Percentiles rank a stretch among this genome's conserved stretches.
Evolutionary conservation across 371 early-diverging fungal genomes (phyloP).

Genomic region (Zopfochytrium polystomum): DNA sequence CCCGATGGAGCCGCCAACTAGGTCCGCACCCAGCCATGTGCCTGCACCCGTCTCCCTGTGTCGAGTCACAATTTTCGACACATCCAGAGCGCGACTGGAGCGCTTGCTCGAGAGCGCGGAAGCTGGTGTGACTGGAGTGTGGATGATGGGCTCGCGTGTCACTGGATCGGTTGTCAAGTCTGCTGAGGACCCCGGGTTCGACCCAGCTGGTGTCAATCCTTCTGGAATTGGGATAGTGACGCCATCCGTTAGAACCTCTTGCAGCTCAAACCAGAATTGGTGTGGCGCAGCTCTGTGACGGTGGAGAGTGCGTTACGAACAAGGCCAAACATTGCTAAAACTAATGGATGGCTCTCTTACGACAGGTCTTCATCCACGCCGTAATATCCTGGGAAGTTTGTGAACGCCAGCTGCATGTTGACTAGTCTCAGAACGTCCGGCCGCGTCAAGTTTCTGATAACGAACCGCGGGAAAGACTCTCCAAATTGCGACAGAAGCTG

Average conservation of each 20-base stretch:
- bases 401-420: conserved; percentile 22
- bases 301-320: no score
- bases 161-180: conserved; percentile 27
- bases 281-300: conserved; percentile 16
- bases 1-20: no score
- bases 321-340: no score
- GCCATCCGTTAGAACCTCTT: conserved; percentile 22
- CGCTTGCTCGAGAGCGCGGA: no score
- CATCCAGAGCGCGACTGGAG: no score
- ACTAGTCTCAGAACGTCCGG: conserved; percentile 10
- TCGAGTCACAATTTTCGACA: no score
- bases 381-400: conserved; percentile 26
- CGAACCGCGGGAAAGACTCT: conserved; percentile 24
- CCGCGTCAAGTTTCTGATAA: conserved; percentile 18
- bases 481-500: conserved; percentile 18
- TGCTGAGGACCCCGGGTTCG: background rate
- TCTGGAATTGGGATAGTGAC: conserved; percentile 4
- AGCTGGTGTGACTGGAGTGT: no score
- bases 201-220: background rate
- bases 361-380: conserved; percentile 31
- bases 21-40: no score
- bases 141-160: no score
- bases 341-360: no score
- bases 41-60: no score
- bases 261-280: conserved; percentile 26